phyloP scores from a whole-genome alignment of 1,139 yeast species.

The Pneumocystis oryctolagi region DNA sequence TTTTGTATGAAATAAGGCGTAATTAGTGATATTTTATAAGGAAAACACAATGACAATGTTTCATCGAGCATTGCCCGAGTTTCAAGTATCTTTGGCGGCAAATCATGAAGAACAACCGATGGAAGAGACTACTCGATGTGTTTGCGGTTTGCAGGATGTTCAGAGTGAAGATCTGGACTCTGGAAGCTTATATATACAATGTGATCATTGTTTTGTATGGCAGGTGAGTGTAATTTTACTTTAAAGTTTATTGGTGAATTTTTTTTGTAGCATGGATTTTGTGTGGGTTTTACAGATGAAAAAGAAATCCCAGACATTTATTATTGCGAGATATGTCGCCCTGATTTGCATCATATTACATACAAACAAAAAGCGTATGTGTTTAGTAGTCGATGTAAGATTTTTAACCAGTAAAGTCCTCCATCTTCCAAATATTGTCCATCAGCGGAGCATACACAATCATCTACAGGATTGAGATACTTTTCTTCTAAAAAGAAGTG shows the following conservation, averaged over 20 bases:
- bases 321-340: constrained; percentile 2
- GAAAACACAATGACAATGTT: background rate
- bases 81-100: background rate
- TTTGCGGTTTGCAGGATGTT: constrained; percentile 39
- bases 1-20: background rate
- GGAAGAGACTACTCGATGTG: constrained; percentile 72
- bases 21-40: background rate
- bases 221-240: constrained; percentile 61
- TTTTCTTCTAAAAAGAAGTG: constrained; percentile 18
- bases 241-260: background rate
- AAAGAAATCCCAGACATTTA: background rate
- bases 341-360: background rate
- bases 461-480: background rate
- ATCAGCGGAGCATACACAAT: background rate
- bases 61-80: background rate
- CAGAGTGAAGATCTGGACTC: constrained; percentile 52
- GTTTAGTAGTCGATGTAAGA: background rate
- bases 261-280: background rate
- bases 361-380: background rate
- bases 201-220: constrained; percentile 89
- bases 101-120: background rate
- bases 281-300: background rate
- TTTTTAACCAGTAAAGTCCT: background rate
- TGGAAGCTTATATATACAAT: constrained; percentile 57
- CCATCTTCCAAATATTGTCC: background rate